Conservation (phyloP, 2,329 filamentous ascomycete genomes). For the Hypoxylon sp. region DNA sequence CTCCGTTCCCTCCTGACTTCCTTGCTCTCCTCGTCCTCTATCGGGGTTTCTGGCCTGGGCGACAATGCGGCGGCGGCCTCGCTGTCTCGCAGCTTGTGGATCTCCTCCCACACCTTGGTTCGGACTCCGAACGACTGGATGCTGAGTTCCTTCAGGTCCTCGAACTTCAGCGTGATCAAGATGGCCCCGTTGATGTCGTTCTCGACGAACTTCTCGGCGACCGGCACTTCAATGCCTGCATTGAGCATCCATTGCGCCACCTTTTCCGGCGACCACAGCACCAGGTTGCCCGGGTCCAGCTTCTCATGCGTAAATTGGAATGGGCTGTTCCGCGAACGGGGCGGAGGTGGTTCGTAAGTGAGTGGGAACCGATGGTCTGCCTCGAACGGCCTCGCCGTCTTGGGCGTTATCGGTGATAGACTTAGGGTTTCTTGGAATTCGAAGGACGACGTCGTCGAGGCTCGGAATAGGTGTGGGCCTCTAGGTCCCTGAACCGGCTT, state of each 20-base stretch:
- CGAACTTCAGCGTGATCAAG: constrained; percentile 88
- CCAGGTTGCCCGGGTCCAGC: constrained; percentile 67
- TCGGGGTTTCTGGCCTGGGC: constrained; percentile 65
- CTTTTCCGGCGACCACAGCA: constrained; percentile 76
- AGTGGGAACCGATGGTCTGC: constrained; percentile 50
- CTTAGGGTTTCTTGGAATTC: constrained; percentile 66
- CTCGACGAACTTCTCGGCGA: constrained; percentile 84
- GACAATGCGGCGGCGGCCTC: constrained; percentile 52
- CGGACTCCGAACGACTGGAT: constrained; percentile 84
- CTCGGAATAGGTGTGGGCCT: constrained; percentile 87
- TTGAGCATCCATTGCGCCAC: constrained; percentile 89
- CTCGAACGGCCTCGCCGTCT: constrained; percentile 57
- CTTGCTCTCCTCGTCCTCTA: constrained; percentile 66
- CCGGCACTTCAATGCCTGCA: constrained; percentile 76
- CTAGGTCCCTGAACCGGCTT: constrained; percentile 80
- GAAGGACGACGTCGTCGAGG: constrained; percentile 66
- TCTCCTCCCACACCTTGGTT: constrained; percentile 81
- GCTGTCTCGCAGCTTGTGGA: constrained; percentile 71
- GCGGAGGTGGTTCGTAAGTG: constrained; percentile 49
- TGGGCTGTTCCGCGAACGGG: constrained; percentile 49
- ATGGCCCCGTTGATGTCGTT: constrained; percentile 94
- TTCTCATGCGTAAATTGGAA: constrained; percentile 65
- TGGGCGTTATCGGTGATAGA: constrained; percentile 77
- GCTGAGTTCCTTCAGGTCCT: constrained; percentile 82
- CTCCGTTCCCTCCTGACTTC: constrained; percentile 58